A percentile compares a stretch with the other conserved stretches of the same genome.
phyloP scores from a whole-genome alignment of 208 protist species.

The Leptomonas seymouri region DNA sequence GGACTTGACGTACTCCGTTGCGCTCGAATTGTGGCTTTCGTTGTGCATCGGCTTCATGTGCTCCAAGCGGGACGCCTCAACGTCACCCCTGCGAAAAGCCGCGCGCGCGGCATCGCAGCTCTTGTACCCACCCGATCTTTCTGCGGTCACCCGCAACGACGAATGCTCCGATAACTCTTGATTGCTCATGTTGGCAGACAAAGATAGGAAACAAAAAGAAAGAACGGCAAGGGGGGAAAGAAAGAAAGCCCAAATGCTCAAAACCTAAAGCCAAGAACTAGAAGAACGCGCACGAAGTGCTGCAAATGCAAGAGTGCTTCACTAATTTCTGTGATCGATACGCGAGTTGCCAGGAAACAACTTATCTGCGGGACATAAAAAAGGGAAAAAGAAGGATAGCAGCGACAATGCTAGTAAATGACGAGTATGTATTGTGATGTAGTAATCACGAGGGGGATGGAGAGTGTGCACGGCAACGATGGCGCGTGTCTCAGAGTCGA shows the following conservation, averaged over 20 bases:
- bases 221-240: conserved; percentile 4
- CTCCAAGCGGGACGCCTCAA: conserved; percentile 79
- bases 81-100: conserved; percentile 67
- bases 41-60: conserved; percentile 78
- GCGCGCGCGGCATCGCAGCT: conserved; percentile 61
- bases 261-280: conserved; percentile 6
- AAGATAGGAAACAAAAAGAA: conserved; percentile 18
- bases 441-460: no score
- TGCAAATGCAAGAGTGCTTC: no score
- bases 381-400: background rate
- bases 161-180: conserved; percentile 4
- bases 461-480: no score
- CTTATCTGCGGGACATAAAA: background rate
- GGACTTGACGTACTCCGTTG: conserved; percentile 94
- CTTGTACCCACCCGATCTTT: conserved; percentile 55
- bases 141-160: conserved; percentile 25
- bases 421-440: background rate
- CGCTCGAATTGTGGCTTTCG: conserved; percentile 84
- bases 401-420: background rate
- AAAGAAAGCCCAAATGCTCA: background rate
- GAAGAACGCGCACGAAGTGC: background rate
- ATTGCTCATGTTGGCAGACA: conserved; percentile 1
- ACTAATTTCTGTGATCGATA: no score
- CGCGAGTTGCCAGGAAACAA: background rate
- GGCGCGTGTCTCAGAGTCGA: no score